Evolutionary conservation across 257 asterid species (phyloP), one percentile per base, ranked within the genome.

Genomic region (Capsicum rhomboideum): DNA sequence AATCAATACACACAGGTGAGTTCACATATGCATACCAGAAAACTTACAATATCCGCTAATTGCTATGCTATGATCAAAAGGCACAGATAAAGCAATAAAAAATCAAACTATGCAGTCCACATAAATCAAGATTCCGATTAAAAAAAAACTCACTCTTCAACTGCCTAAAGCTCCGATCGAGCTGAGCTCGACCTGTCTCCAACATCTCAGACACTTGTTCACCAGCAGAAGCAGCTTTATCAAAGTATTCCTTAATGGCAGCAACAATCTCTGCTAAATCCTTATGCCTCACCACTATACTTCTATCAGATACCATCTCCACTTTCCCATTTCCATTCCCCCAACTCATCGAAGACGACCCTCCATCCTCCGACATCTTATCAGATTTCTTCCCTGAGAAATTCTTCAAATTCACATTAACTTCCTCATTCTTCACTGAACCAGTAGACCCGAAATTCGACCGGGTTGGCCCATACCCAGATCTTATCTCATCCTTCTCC

Each of bases 191-290:
- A 53, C 98, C 99, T 4, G 93, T 92, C 86, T 97, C 99, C 21
- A 97, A 97, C 94, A 95, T 93, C 87, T 92, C 97, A 16, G 97
- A 93, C 28, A 95, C 98, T 87, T 93, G 97, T 69, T 92, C 98
- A 13, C 99, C 99, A 40, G 98, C 91, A 34, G 92, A 84, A 40
- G 99, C 98, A 40, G 98, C 97, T 90, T 93, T 92, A 53, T 93
- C 98, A 31, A 97, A 97, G 64, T 93, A 93, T 86, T 93, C 98
- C 87, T 84, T 90, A 54, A 97, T 82, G 4, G 99, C 99, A 34
- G 92, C 95, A 82, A 90, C 99, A 44, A 97, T 97, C 88, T 97
- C 99, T 20, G 86, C 93, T 92, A 97, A 86, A 88, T 97, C 97
- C 69, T 89, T 93, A 81, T 97, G 99, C 87, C 99, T 94, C 78